phyloP scores from a whole-genome alignment of 352 stramenopile species.

The Phytophthora hybrid region DNA sequence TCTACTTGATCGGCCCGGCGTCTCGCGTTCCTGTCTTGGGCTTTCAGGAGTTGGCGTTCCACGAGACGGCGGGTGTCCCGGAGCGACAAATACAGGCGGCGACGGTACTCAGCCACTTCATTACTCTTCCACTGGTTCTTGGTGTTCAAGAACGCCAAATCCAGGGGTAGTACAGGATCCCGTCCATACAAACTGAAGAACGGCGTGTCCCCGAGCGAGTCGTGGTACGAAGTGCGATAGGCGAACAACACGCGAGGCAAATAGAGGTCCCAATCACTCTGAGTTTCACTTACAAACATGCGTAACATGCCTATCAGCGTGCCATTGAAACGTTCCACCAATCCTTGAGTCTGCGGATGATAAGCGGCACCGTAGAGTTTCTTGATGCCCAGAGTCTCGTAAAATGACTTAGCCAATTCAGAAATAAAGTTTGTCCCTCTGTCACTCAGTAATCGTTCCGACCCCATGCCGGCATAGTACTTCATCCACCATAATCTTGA shows the following conservation, averaged over 20 bases:
- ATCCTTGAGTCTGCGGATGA: constrained; percentile 1
- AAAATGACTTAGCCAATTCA: constrained; percentile 7
- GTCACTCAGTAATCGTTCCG: constrained; percentile 6
- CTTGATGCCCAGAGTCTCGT: background rate
- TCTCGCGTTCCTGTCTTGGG: background rate
- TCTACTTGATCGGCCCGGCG: background rate
- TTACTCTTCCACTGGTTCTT: constrained; percentile 13
- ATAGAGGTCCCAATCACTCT: too few species aligned
- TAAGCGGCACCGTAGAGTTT: constrained; percentile 1
- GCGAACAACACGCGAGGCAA: too few species aligned
- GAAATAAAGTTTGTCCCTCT: constrained; percentile 1
- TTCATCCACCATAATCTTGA: background rate
- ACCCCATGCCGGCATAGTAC: background rate
- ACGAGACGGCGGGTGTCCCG: background rate
- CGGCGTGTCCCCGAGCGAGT: background rate
- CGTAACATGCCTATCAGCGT: background rate
- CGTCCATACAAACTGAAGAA: constrained; percentile 17
- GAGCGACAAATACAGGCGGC: background rate
- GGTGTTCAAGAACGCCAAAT: constrained; percentile 16
- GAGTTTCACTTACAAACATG: too few species aligned
- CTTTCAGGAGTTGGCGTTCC: constrained; percentile 12
- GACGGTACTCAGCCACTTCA: constrained; percentile 2
- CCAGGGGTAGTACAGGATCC: constrained; percentile 1
- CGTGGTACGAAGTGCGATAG: too few species aligned
- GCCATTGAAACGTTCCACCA: constrained; percentile 11